These are phyloP conservation scores for Suillus cothurnatus DNA, from an alignment of 768 basidiomycete genomes.

Conservation along the genomic window DNA sequence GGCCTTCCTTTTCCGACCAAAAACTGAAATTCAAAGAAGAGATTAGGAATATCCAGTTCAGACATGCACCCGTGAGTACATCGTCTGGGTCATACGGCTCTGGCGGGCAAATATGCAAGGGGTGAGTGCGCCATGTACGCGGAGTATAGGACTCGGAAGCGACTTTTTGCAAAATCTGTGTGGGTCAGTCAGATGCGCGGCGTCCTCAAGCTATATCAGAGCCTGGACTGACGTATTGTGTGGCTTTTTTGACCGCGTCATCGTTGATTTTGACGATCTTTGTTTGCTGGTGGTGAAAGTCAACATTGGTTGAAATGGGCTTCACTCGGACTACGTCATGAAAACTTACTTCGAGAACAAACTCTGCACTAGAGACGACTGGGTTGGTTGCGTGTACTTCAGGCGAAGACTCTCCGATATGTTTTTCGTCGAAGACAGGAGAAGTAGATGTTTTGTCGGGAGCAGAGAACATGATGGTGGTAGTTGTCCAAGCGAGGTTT, in stretches of 20 bases:
- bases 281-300: conserved; percentile 52
- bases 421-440: conserved; percentile 10
- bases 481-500: neutral
- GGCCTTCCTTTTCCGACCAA: conserved; percentile 76
- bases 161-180: conserved; percentile 64
- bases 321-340: neutral
- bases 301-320: neutral
- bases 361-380: conserved; percentile 58
- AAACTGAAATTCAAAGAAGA: conserved; percentile 88
- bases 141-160: conserved; percentile 70
- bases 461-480: neutral
- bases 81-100: conserved; percentile 59
- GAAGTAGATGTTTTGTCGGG: neutral
- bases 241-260: conserved; percentile 62
- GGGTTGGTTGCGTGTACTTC: conserved; percentile 46
- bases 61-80: conserved; percentile 54
- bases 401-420: conserved; percentile 14
- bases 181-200: neutral
- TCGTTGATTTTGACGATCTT: conserved; percentile 61
- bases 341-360: conserved; percentile 53
- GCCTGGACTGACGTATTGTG: conserved; percentile 53
- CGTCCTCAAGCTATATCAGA: conserved; percentile 10
- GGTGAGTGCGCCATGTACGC: conserved; percentile 71
- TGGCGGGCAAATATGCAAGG: conserved; percentile 71
- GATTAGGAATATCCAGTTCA: conserved; percentile 90